phyloP scores from a whole-genome alignment of 2,329 filamentous ascomycete genomes.

The Ophiostoma piceae region DNA sequence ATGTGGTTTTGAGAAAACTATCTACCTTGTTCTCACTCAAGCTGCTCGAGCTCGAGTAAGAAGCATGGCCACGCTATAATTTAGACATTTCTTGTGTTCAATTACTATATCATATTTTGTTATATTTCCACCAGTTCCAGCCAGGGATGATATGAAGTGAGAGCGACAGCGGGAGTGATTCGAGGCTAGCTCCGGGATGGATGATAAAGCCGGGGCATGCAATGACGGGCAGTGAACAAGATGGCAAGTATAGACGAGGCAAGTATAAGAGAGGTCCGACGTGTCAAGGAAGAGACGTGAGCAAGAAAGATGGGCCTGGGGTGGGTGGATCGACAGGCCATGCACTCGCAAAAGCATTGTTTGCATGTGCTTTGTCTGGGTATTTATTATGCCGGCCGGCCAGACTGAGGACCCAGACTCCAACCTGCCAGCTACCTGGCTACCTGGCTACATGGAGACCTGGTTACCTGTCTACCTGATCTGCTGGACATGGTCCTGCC shows the following conservation, averaged over 20 bases:
- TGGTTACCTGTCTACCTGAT: not conserved
- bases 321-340: not conserved
- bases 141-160: not conserved
- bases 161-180: not conserved
- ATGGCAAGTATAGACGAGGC: not conserved
- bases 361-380: not conserved
- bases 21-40: not conserved
- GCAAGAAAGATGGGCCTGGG: not conserved
- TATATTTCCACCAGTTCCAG: not conserved
- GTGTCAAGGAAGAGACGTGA: not conserved
- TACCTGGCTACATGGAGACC: no score
- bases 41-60: not conserved
- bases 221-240: not conserved
- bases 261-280: not conserved
- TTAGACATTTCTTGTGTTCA: not conserved
- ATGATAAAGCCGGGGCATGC: no score
- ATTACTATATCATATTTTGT: slow-evolving; percentile 4
- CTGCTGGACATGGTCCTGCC: not conserved
- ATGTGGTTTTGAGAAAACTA: not conserved
- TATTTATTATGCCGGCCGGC: not conserved
- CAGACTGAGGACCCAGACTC: no score
- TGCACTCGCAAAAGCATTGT: slow-evolving; percentile 5
- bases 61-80: slow-evolving; percentile 1
- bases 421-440: no score
- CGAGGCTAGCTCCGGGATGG: not conserved